A percentile compares a stretch with the other conserved stretches of the same genome.
phyloP scores from a whole-genome alignment of 2,329 filamentous ascomycete genomes.

The Harringtonia lauricola region DNA sequence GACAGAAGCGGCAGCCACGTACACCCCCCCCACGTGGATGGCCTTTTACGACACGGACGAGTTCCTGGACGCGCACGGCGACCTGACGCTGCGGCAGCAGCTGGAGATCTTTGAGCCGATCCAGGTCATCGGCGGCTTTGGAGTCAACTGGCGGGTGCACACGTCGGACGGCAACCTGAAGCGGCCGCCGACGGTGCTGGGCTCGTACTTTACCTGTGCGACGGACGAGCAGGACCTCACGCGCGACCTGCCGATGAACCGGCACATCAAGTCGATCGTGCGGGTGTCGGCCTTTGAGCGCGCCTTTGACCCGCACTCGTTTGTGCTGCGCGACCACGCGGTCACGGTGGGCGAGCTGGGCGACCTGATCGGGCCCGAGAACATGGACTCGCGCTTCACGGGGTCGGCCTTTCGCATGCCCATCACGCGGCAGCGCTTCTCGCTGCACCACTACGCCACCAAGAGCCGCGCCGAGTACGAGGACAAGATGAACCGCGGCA shows the following conservation, averaged over 20 bases:
- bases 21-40: conserved; percentile 6
- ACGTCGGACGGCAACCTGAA: conserved; percentile 7
- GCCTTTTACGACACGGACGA: conserved; percentile 10
- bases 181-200: conserved; percentile 5
- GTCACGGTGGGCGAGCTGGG: conserved; percentile 7
- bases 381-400: not conserved
- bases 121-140: conserved; percentile 6
- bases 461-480: conserved; percentile 9
- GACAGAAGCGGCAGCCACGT: not conserved
- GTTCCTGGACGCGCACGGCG: conserved; percentile 6
- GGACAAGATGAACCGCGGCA: conserved; percentile 9
- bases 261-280: conserved; percentile 9
- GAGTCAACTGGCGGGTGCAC: conserved; percentile 9
- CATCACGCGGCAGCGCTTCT: conserved; percentile 7
- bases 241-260: conserved; percentile 3
- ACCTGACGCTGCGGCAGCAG: conserved; percentile 4
- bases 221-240: conserved; percentile 4
- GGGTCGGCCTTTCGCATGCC: not conserved
- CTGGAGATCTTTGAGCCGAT: conserved; percentile 6
- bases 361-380: conserved; percentile 2
- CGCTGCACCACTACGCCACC: conserved; percentile 8
- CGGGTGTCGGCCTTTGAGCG: conserved; percentile 1
- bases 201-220: conserved; percentile 5
- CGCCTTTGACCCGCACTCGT: conserved; percentile 7
- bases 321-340: conserved; percentile 1